A percentile compares a stretch with the other conserved stretches of the same genome.
Evolutionary conservation across 2,329 filamentous ascomycete species (phyloP).

Genomic region (Penicillium frequentans): DNA sequence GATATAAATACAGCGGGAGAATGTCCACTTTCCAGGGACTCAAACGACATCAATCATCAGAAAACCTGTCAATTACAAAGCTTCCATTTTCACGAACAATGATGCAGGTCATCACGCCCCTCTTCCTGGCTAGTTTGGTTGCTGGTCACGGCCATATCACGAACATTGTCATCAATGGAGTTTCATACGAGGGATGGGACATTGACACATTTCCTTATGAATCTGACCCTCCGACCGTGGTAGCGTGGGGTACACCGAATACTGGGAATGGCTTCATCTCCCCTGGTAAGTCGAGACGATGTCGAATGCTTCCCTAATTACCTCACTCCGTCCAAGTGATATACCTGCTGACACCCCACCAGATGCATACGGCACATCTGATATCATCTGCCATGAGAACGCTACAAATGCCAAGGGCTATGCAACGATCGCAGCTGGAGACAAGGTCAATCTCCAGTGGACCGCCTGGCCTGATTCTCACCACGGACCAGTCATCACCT

Average conservation of each 20-base stretch:
- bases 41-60: background rate
- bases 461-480: conserved; percentile 64
- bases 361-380: conserved; percentile 45
- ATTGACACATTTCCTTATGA: conserved; percentile 29
- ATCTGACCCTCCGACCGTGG: conserved; percentile 38
- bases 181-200: conserved; percentile 43
- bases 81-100: background rate
- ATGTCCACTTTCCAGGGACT: background rate
- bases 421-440: conserved; percentile 59
- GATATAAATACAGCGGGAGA: background rate
- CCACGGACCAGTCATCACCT: conserved; percentile 62
- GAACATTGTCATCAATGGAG: conserved; percentile 37
- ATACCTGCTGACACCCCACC: background rate
- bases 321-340: background rate
- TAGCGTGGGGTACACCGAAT: conserved; percentile 56
- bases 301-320: background rate
- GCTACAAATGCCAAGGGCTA: conserved; percentile 52
- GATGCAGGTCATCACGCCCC: conserved; percentile 9
- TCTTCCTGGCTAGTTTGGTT: conserved; percentile 33
- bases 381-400: conserved; percentile 62
- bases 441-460: conserved; percentile 60
- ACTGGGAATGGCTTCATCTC: conserved; percentile 56
- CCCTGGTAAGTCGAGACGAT: conserved; percentile 23
- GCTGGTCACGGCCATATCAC: conserved; percentile 35
- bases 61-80: background rate